phyloP scores from a whole-genome alignment of 306 rosid genomes.

The Malus sieversii region DNA sequence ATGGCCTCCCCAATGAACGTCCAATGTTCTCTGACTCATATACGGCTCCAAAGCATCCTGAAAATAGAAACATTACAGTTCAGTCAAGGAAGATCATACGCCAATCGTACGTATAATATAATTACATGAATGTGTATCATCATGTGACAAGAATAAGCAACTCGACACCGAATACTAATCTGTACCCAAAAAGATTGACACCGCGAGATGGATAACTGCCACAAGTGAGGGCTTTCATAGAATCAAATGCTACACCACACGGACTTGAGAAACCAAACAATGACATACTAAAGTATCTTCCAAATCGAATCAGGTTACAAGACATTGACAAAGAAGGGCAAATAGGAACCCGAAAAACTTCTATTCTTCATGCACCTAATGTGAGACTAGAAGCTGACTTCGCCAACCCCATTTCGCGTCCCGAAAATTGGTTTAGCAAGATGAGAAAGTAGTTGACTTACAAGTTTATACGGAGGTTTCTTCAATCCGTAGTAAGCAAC shows the following conservation, averaged over 20 bases:
- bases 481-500: conserved; percentile 69
- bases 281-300: not conserved
- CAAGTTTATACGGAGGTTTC: conserved; percentile 82
- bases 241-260: not conserved
- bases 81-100: not conserved
- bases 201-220: not conserved
- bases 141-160: not conserved
- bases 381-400: not conserved
- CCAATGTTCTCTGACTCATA: conserved; percentile 37
- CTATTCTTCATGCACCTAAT: not conserved
- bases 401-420: not conserved
- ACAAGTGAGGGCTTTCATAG: not conserved
- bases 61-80: not conserved
- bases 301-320: not conserved
- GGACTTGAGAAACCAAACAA: not conserved
- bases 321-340: not conserved
- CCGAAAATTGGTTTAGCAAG: not conserved
- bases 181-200: not conserved
- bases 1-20: conserved; percentile 78
- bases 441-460: conserved; percentile 33
- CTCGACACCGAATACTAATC: not conserved
- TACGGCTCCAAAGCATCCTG: conserved; percentile 46
- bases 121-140: not conserved
- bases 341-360: not conserved
- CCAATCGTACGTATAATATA: not conserved